These are phyloP conservation scores for Penicillium nucicola DNA, from an alignment of 495 filamentous ascomycete genomes.

Conservation along the genomic window DNA sequence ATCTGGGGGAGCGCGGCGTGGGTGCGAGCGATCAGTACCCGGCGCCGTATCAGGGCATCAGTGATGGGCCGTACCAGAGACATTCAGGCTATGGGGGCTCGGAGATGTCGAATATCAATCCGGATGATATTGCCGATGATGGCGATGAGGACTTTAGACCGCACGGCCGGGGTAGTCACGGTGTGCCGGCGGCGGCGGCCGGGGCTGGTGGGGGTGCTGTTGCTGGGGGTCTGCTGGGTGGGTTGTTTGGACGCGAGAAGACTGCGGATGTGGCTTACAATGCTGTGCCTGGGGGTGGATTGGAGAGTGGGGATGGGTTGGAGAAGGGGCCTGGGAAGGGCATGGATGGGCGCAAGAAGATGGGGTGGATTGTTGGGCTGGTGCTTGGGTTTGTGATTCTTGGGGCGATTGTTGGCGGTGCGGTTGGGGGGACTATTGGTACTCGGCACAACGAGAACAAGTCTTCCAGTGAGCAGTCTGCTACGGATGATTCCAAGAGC, in stretches of 20 bases:
- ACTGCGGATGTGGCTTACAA: conserved; percentile 45
- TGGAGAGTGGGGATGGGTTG: conserved; percentile 21
- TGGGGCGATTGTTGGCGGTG: conserved; percentile 72
- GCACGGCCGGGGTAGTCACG: conserved; percentile 33
- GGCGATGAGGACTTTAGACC: conserved; percentile 71
- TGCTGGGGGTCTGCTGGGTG: conserved; percentile 47
- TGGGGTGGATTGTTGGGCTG: conserved; percentile 64
- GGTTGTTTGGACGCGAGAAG: conserved; percentile 37
- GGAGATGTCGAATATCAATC: conserved; percentile 61
- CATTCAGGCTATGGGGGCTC: conserved; percentile 52
- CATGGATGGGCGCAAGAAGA: conserved; percentile 61
- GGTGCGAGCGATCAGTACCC: conserved; percentile 29
- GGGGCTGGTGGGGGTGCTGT: conserved; percentile 54
- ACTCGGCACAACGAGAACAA: conserved; percentile 33
- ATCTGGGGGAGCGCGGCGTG: conserved; percentile 17
- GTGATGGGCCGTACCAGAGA: conserved; percentile 56
- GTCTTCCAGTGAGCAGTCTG: conserved; percentile 20
- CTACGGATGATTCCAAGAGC: conserved; percentile 39
- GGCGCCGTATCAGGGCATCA: conserved; percentile 32
- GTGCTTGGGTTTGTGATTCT: conserved; percentile 61
- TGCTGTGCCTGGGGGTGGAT: conserved; percentile 46
- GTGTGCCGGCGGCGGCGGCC: conserved; percentile 43
- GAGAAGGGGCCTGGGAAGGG: conserved; percentile 38
- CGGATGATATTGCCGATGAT: conserved; percentile 78
- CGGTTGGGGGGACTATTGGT: conserved; percentile 69